Base-by-base conservation (phyloP, 352 stramenopile genomes). In the Globisporangium acanthophoron region DNA sequence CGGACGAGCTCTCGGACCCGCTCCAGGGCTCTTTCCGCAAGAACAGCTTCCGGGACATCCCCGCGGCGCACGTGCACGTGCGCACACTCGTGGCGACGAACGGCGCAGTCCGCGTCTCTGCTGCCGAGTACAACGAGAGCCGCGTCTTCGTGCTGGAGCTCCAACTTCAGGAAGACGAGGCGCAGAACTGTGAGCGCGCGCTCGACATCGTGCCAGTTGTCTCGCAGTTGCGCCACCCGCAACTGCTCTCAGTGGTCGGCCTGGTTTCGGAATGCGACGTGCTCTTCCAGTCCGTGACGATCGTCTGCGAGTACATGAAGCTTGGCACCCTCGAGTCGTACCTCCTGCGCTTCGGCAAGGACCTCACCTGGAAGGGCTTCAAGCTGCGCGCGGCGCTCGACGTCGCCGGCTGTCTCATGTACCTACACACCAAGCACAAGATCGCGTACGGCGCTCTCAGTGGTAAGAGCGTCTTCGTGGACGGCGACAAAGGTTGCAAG, bases 251-350 rank as follows among this genome's bases (percentile, higher is more conserved):
- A 5, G 73, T 91, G 18, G 51, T 74, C 52, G 81, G 81, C 16
- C 66, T 91, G 48, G 71, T 90, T 50, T 86, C 74, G 63, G 71
- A 86, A 27, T 75, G 89, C 53, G 29, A 27, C 27, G 49, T 11
- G 3, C 37, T 27, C 8, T 21, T 21, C 18, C 66, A 87, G 41
- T 69, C 72, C 0, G 82, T 92, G 66, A 84, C 68, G 51, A 74
- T 67, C n/a, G 69, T 92, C 35, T 86, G 70, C 43, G 81, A 92
- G 63, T 70, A 77, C 54, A 89, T 92, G 79, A 78, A 82, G 48
- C 56, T 80, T 11, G 81, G 81, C 6, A 88, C 81, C 5, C 69
- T 92, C 0, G 79, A 88, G 67, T 65, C 74, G 15, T 80, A 87
- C 33, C 54, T 92, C 37, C 54, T 70, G 5, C 65, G 54, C 44